Base-by-base conservation (phyloP, 169 alveolate species). In the Plasmodium sp. region DNA sequence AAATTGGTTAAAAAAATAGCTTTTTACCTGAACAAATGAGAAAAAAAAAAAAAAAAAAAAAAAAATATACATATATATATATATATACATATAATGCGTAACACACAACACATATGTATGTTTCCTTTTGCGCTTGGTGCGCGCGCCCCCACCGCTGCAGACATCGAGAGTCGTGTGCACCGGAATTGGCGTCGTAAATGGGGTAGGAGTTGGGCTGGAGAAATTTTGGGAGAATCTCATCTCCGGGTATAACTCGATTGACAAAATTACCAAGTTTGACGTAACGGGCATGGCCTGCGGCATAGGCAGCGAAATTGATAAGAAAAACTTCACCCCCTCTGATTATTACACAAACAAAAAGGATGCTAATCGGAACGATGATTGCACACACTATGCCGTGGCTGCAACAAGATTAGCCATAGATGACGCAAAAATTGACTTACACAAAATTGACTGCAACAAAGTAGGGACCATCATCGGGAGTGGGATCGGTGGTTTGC, bases 401-500 rank as follows among this genome's bases (percentile, higher is more conserved):
- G 96, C 97, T n/a, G 97, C 96, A 48, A 51, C 97, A 58, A 80
- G 94, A 41, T 18, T 96, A 81, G 97, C 97, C 16, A 31, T 96
- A 67, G 96, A 96, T 67, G 97, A 94, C 90, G 95, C 97, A 16
- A 95, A 96, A 54, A 34, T 71, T 51, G 73, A 92, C 56, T 62
- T 86, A 56, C 41, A 84, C 3, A 86, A 83, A 51, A 74, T 96
- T 14, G 95, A 96, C 27, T 39, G 88, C 54, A 92, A 93, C 74
- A 93, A 93, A 41, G 91, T 93, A 43, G 97, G 97, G 33, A 95
- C 96, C 16, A 81, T 96, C 33, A 94, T 96, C 39, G 97, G 97
- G 12, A 94, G 96, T 48, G 97, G 97, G 62, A 96, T 96, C 72
- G 97, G 97, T 33, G 97, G 97, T 14, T 58, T 93, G 81, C 92